Evolutionary conservation across 257 asterid genomes (phyloP), one percentile per base, ranked within the genome.

Genomic region (Jacaranda mimosifolia): DNA sequence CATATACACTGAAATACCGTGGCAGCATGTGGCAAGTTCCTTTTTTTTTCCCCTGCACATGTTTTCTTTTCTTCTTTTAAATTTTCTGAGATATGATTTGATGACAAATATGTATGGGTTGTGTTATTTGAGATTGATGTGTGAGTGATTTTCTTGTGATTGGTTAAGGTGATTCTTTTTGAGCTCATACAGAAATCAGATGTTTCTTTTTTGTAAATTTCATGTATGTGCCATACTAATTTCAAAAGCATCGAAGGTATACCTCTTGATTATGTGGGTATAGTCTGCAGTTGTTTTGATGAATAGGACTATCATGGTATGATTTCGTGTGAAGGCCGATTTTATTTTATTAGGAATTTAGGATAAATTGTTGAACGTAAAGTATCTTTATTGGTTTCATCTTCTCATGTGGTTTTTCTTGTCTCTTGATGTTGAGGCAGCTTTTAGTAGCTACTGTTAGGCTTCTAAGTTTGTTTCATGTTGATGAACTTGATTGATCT

Each of bases 11-110:
- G 49, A 89, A 81, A 69, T 89, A 86, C 62, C 83, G 91, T 2
- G 91, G 91, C 74, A 86, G 90, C 87, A 85, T 92, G 97, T 92
- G 92, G 91, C 85, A 82, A 71, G 55, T 68, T 52, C 64, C 48
- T n/a, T 74, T 36, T 66, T n/a, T n/a, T n/a, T 10, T 9, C 14
- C 1, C 55, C 63, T 57, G 18, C 42, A 56, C 40, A 11, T 17
- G 13, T 57, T 42, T 55, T 14, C 7, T n/a, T 51, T 15, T 15
- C 7, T 9, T 3, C 26, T 43, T 56, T 11, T 55, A 0, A n/a
- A 45, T 52, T 35, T 12, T 36, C 3, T 52, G 64, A 17, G 49
- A 13, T 57, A 57, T 15, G 15, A 38, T 14, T 73, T 45, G 42
- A 38, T 7, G 56, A 26, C 26, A 17, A 12, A 62, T 72, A 21